These are phyloP conservation scores for Typha latifolia DNA, from an alignment of 176 grass and related monocot genomes.

Conservation along the genomic window DNA sequence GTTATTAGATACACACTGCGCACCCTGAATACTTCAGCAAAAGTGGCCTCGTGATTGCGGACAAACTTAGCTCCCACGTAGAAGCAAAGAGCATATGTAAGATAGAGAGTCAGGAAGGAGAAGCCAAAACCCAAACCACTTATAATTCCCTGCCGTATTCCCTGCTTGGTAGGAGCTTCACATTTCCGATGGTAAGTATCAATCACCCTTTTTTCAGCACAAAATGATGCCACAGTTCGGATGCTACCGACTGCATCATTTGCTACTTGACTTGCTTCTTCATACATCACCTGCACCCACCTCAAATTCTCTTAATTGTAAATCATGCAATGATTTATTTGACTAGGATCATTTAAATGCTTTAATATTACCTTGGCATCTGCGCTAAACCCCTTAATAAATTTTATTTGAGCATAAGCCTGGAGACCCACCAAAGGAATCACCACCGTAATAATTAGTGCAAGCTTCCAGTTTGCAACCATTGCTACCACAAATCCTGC, in stretches of 20 bases:
- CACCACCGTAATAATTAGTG: conserved; percentile 45
- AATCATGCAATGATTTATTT: too few relatives aligned
- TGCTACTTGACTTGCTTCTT: conserved; percentile 83
- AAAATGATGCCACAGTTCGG: conserved; percentile 73
- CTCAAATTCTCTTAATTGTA: background rate
- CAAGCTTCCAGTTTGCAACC: conserved; percentile 63
- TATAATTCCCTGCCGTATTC: conserved; percentile 45
- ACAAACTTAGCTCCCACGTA: conserved; percentile 63
- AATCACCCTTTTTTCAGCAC: conserved; percentile 48
- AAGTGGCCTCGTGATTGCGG: conserved; percentile 32
- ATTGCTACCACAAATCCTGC: conserved; percentile 56
- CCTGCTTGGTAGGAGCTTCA: conserved; percentile 55
- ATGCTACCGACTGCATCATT: conserved; percentile 68
- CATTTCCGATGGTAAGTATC: conserved; percentile 56
- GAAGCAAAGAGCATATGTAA: conserved; percentile 62
- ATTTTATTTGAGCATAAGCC: conserved; percentile 69
- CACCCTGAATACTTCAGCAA: conserved; percentile 60
- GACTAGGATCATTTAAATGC: background rate
- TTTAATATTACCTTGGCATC: conserved; percentile 61
- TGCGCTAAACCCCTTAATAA: conserved; percentile 71
- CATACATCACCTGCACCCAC: conserved; percentile 42
- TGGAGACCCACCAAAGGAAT: conserved; percentile 71
- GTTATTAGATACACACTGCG: conserved; percentile 6
- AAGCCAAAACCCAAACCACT: conserved; percentile 72
- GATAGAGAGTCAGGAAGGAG: conserved; percentile 55